A percentile compares a stretch with the other conserved stretches of the same genome.
Evolutionary conservation across 495 filamentous ascomycete genomes (phyloP).

Genomic region (Penicillium simplicissimum): DNA sequence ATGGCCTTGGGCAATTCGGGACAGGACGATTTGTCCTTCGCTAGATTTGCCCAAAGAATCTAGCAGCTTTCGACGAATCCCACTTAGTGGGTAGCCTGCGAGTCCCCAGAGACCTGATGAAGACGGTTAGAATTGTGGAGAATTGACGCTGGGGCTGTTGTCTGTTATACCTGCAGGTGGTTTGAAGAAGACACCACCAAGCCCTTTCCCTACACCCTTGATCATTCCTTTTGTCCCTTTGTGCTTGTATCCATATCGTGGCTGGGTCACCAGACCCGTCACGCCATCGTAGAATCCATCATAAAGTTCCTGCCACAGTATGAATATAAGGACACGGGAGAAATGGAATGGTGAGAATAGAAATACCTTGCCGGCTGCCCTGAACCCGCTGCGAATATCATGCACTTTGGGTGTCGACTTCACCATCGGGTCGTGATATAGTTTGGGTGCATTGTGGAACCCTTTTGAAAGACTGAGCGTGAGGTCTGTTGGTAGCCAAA

Average conservation of each 20-base stretch:
- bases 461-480: slow-evolving; percentile 76
- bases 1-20: slow-evolving; percentile 28
- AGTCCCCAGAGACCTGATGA: slow-evolving; percentile 57
- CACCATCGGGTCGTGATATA: slow-evolving; percentile 78
- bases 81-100: slow-evolving; percentile 71
- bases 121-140: slow-evolving; percentile 5
- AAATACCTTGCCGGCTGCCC: slow-evolving; percentile 65
- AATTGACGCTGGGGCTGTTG: no score
- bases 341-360: no score
- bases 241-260: slow-evolving; percentile 64
- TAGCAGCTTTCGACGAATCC: slow-evolving; percentile 69
- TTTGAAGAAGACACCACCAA: slow-evolving; percentile 71
- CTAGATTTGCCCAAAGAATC: slow-evolving; percentile 39
- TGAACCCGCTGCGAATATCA: slow-evolving; percentile 66
- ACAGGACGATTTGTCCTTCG: slow-evolving; percentile 19
- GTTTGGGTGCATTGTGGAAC: slow-evolving; percentile 79
- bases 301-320: slow-evolving; percentile 60
- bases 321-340: slow-evolving; percentile 50
- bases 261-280: slow-evolving; percentile 73
- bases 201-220: slow-evolving; percentile 75
- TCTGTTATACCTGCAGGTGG: slow-evolving; percentile 61
- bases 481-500: slow-evolving; percentile 80
- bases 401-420: slow-evolving; percentile 69
- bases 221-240: slow-evolving; percentile 66
- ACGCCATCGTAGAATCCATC: slow-evolving; percentile 71